phyloP scores from a whole-genome alignment of 805 yeast genomes.

The Vanderwaltozyma tropicalis region DNA sequence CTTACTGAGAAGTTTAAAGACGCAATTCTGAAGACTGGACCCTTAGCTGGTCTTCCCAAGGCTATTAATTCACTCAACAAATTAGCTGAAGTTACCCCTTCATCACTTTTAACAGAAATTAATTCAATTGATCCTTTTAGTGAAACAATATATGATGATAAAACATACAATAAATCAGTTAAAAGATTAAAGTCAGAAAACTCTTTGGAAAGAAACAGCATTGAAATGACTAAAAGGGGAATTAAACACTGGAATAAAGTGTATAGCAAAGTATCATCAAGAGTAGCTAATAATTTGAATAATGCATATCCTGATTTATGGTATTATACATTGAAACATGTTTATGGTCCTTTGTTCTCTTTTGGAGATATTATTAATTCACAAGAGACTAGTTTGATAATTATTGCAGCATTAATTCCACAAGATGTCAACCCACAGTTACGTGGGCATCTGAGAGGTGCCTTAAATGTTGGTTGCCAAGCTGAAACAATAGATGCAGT shows the following conservation, averaged over 20 bases:
- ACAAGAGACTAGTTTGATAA: slow-evolving; percentile 64
- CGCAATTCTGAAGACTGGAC: slow-evolving; percentile 65
- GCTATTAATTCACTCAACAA: slow-evolving; percentile 68
- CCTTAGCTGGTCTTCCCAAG: slow-evolving; percentile 75
- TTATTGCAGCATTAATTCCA: slow-evolving; percentile 74
- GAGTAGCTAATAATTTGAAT: slow-evolving; percentile 58
- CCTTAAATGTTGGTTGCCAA: slow-evolving; percentile 66
- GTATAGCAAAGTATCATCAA: slow-evolving; percentile 60
- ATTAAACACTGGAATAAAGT: slow-evolving; percentile 58
- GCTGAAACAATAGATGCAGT: slow-evolving; percentile 50
- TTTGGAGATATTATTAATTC: slow-evolving; percentile 51
- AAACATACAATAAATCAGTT: neutral
- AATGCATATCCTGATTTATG: slow-evolving; percentile 81
- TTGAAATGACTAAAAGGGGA: slow-evolving; percentile 36
- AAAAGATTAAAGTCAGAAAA: neutral
- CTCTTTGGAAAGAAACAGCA: neutral
- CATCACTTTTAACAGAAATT: slow-evolving; percentile 22
- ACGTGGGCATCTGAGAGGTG: slow-evolving; percentile 85
- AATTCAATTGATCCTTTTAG: slow-evolving; percentile 13
- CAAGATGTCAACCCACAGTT: slow-evolving; percentile 90
- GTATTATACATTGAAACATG: slow-evolving; percentile 58
- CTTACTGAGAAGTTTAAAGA: slow-evolving; percentile 57
- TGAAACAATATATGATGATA: neutral
- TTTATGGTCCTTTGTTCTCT: slow-evolving; percentile 70
- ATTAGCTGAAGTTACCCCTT: slow-evolving; percentile 57